Evolutionary conservation across 129 eudicot genomes (phyloP), one percentile per base, ranked within the genome.

Genomic region (Deinandra increscens): DNA sequence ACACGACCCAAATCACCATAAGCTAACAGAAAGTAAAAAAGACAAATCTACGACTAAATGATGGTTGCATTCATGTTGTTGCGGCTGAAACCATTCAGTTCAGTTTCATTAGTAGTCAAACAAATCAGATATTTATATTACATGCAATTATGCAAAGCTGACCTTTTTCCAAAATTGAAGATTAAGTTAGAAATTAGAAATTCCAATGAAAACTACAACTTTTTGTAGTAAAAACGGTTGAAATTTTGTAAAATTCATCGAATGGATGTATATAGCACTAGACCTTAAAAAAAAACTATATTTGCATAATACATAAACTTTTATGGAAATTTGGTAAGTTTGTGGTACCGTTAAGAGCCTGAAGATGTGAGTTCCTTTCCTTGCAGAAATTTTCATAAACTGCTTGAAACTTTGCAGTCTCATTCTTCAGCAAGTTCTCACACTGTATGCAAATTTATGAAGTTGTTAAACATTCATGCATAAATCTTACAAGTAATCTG

Each of bases 361-460:
- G 90, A 71, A 89, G 79, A 89, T 93, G 88, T 63, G 93, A 69
- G 70, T 80, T 81, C 73, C 85, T 93, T 68, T 93, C 99, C 78
- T 89, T 89, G 90, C 82, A 68, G 67, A 87, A 83, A 64, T 63
- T 93, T 45, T 93, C 99, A 78, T 80, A 84, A 31, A 87, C 70
- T 77, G 83, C 78, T 78, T 89, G 88, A 60, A 93, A 93, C 88
- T 83, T 93, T 46, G 84, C 80, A 64, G 87, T 74, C 81, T 93
- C 95, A 75, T 83, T 81, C 97, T 89, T 89, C 83, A 93, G 73
- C 44, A 69, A 54, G 77, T 78, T 89, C 74, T 93, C 99, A 83
- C 95, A 89, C 99, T 93, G 89, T 56, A 78, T 8, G 81, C 72
- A 43, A 42, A 50, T 39, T 53, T 60, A 48, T 6, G 60, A 43